phyloP scores from a whole-genome alignment of 306 rosid species.

The Ormosia semicastrata region DNA sequence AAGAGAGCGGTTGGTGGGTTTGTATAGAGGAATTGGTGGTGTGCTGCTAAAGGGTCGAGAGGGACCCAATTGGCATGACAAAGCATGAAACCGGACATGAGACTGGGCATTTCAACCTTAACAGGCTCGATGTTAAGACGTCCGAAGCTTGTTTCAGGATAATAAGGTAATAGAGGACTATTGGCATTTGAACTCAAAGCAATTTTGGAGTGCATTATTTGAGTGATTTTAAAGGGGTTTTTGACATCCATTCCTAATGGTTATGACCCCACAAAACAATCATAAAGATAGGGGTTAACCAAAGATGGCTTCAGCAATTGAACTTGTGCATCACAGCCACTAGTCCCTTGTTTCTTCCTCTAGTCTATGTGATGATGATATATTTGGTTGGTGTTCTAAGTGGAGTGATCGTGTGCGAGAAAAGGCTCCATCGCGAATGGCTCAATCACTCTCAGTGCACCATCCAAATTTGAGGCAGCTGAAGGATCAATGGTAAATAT shows the following conservation, averaged over 20 bases:
- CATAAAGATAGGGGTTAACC: slow-evolving; percentile 18
- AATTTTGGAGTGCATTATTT: slow-evolving; percentile 7
- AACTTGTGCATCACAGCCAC: slow-evolving; percentile 14
- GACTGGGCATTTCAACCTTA: too few species aligned
- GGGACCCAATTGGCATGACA: too few species aligned
- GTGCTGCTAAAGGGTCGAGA: too few species aligned
- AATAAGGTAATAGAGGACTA: not conserved
- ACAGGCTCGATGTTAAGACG: too few species aligned
- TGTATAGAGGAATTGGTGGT: too few species aligned
- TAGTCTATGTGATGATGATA: slow-evolving; percentile 26
- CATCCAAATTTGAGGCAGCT: too few species aligned
- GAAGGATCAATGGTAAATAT: too few species aligned
- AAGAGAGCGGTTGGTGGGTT: too few species aligned
- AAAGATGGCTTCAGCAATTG: slow-evolving; percentile 19
- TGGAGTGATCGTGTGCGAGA: slow-evolving; percentile 23
- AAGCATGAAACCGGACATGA: too few species aligned
- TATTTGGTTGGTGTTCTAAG: slow-evolving; percentile 22
- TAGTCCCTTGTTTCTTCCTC: slow-evolving; percentile 11
- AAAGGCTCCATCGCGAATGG: slow-evolving; percentile 29
- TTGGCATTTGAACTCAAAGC: slow-evolving; percentile 26
- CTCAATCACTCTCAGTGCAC: too few species aligned
- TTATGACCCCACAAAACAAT: slow-evolving; percentile 21
- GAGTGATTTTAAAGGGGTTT: slow-evolving; percentile 34
- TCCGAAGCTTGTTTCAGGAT: slow-evolving; percentile 4
- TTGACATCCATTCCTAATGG: slow-evolving; percentile 21